Evolutionary conservation across 768 basidiomycete genomes (phyloP).

Genomic region (Podaxis sp.): DNA sequence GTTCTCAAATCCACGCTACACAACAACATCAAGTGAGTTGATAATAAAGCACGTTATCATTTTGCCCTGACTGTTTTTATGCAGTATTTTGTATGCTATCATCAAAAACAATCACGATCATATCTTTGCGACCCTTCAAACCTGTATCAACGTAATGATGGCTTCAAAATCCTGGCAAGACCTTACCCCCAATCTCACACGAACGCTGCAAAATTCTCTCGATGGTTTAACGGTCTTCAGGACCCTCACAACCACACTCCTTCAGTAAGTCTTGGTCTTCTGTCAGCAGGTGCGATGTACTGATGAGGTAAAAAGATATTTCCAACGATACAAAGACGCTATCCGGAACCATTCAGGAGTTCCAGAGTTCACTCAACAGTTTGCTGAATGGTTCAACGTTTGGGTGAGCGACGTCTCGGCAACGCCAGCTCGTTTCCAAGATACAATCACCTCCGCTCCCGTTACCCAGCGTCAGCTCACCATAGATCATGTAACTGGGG

Average conservation of each 20-base stretch:
- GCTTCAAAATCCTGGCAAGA: constrained; percentile 35
- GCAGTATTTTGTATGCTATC: constrained; percentile 34
- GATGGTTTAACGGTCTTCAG: too few relatives aligned
- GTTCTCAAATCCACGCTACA: constrained; percentile 55
- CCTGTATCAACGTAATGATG: constrained; percentile 37
- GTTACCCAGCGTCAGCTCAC: constrained; percentile 34
- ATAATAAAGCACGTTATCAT: constrained; percentile 24
- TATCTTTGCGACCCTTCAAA: constrained; percentile 38
- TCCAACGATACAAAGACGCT: too few relatives aligned
- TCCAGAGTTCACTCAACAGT: too few relatives aligned
- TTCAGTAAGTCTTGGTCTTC: too few relatives aligned
- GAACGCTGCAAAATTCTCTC: too few relatives aligned
- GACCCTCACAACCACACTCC: too few relatives aligned
- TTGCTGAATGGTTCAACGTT: too few relatives aligned
- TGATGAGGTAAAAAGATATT: too few relatives aligned
- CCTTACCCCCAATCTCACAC: not conserved
- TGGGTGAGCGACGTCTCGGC: too few relatives aligned
- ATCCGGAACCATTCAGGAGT: too few relatives aligned
- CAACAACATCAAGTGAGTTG: constrained; percentile 48
- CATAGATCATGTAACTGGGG: constrained; percentile 31
- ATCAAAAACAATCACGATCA: constrained; percentile 44
- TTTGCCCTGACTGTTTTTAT: too few relatives aligned
- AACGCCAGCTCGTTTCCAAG: constrained; percentile 17
- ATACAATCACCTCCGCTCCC: constrained; percentile 32
- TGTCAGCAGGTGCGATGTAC: too few relatives aligned